Evolutionary conservation across 257 asterid species (phyloP).

Genomic region (Salvia rosmarinus): DNA sequence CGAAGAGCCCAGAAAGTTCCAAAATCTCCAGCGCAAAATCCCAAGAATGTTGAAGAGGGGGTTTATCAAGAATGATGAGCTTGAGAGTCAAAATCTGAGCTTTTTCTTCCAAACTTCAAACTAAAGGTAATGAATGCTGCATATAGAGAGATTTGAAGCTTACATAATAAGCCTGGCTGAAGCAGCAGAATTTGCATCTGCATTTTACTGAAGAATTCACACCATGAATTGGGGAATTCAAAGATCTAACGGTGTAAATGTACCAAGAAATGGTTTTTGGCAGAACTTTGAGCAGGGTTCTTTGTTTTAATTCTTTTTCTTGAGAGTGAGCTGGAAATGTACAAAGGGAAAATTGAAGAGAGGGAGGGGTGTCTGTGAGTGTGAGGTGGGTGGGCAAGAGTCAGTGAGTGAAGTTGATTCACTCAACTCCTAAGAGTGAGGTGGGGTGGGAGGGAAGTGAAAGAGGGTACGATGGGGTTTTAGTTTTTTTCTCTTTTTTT

Average conservation of each 20-base stretch:
- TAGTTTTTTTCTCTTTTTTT: too few relatives aligned
- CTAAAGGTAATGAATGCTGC: constrained; percentile 32
- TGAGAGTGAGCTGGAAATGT: constrained; percentile 43
- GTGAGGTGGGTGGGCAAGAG: constrained; percentile 9
- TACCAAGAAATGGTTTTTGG: constrained; percentile 20
- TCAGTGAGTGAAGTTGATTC: constrained; percentile 31
- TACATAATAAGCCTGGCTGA: constrained; percentile 17
- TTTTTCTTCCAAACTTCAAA: constrained; percentile 40
- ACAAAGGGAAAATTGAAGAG: constrained; percentile 11
- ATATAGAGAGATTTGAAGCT: constrained; percentile 32
- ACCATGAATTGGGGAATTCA: constrained; percentile 28
- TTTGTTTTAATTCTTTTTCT: neutral
- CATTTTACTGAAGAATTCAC: constrained; percentile 42
- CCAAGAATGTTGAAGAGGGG: constrained; percentile 16
- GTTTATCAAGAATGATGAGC: constrained; percentile 41
- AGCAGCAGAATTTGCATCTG: constrained; percentile 40
- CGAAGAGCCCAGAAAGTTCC: constrained; percentile 29
- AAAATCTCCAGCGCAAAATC: constrained; percentile 9
- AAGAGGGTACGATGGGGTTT: constrained; percentile 18
- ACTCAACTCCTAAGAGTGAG: constrained; percentile 35
- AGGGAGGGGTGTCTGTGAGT: neutral
- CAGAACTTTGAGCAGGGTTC: constrained; percentile 22
- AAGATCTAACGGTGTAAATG: constrained; percentile 35
- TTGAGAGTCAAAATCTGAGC: constrained; percentile 37
- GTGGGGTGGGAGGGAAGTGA: neutral